Evolutionary conservation across 805 yeast genomes (phyloP), one percentile per base, ranked within the genome.

Genomic region (Millerago galiae): DNA sequence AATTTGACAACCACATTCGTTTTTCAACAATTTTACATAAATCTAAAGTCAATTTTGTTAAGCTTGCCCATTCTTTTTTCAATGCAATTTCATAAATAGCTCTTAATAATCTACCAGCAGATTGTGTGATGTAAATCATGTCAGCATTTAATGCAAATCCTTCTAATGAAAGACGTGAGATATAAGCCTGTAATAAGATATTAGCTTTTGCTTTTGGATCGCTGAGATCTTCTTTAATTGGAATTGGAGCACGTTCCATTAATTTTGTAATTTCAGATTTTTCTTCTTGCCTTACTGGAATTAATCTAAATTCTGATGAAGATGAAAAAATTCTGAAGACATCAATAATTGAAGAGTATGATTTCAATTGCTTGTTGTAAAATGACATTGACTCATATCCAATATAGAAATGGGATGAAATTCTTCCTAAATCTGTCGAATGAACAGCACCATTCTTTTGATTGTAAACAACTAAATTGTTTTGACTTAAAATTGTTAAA

Each of bases 141-240:
- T 93, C 99, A 0, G 96, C 79, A 73, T 83, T 79, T 46, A 95
- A 63, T 0, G 97, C 96, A 65, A 87, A 86, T 0, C 98, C 98
- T 1, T 84, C 93, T 14, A 93, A 66, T 9, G 70, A 66, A 18
- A 90, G 65, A 30, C 81, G 64, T 1, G 96, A 84, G n/a, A 93
- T 85, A 54, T 85, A 88, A 0, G 96, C 76, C 56, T 93, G 99
- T 11, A 93, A 64, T 30, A 93, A 61, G 8, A 88, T 77, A 50
- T 81, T 88, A 16, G 86, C 75, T 59, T 93, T 93, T 0, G 95
- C 83, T 14, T 77, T 59, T 0, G 90, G 81, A 45, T 87, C 91
- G 35, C 72, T 78, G 0, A 80, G 64, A 4, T 72, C 62, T 48
- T 87, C 96, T 52, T 77, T 80, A 24, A 93, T 72, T 0, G 99